phyloP scores from a whole-genome alignment of 2,329 filamentous ascomycete genomes.

The Fusarium oxysporum region DNA sequence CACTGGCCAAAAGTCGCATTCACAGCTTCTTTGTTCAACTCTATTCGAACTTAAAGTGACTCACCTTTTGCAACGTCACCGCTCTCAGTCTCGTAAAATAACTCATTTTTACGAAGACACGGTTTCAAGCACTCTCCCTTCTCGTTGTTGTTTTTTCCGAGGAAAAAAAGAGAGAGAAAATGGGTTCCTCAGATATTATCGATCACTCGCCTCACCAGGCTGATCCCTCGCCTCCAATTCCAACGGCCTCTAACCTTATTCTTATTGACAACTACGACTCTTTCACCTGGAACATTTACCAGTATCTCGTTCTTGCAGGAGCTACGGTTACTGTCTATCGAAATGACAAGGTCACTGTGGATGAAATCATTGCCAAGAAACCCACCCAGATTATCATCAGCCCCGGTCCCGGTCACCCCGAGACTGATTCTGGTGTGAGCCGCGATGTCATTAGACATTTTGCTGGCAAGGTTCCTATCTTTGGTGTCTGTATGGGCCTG shows the following conservation, averaged over 20 bases:
- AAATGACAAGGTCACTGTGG: slow-evolving; percentile 90
- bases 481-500: slow-evolving; percentile 99
- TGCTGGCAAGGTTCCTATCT: slow-evolving; percentile 90
- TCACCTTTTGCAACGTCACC: slow-evolving; percentile 37
- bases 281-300: slow-evolving; percentile 99
- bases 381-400: slow-evolving; percentile 96
- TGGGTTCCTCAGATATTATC: slow-evolving; percentile 64
- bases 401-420: slow-evolving; percentile 92
- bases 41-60: slow-evolving; percentile 25
- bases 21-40: slow-evolving; percentile 36
- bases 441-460: slow-evolving; percentile 92
- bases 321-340: slow-evolving; percentile 89
- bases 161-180: slow-evolving; percentile 47
- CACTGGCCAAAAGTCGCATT: slow-evolving; percentile 21
- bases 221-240: slow-evolving; percentile 75
- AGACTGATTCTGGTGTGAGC: slow-evolving; percentile 91
- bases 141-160: background rate
- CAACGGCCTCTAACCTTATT: slow-evolving; percentile 88
- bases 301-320: slow-evolving; percentile 96
- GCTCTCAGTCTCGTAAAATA: slow-evolving; percentile 13
- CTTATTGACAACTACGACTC: slow-evolving; percentile 99
- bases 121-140: background rate
- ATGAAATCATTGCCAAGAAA: slow-evolving; percentile 83
- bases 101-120: background rate
- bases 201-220: slow-evolving; percentile 93